Percentiles rank a stretch among this genome's conserved stretches.
Evolutionary conservation across 2,329 filamentous ascomycete genomes (phyloP).

Genomic region (Cercospora brassicicola): DNA sequence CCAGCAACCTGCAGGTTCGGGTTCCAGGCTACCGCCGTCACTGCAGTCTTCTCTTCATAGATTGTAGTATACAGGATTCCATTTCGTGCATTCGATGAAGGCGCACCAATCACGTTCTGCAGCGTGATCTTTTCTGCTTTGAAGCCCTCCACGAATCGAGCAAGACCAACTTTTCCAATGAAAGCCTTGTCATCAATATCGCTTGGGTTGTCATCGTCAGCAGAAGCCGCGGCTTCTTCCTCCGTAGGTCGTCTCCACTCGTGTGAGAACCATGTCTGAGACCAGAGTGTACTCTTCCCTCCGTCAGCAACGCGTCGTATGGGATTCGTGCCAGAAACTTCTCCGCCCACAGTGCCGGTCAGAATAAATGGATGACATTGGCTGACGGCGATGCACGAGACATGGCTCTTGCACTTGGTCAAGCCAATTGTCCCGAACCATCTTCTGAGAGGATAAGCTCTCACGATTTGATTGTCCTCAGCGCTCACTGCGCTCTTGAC

Average conservation of each 20-base stretch:
- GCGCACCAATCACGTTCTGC: slow-evolving; percentile 19
- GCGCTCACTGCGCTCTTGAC: slow-evolving; percentile 55
- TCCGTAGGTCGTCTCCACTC: slow-evolving; percentile 50
- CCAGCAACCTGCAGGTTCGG: slow-evolving; percentile 51
- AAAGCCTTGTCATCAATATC: not conserved
- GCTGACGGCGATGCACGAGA: slow-evolving; percentile 50
- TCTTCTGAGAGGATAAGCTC: slow-evolving; percentile 52
- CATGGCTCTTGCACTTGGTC: slow-evolving; percentile 40
- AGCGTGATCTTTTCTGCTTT: slow-evolving; percentile 34
- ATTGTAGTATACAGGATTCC: slow-evolving; percentile 41
- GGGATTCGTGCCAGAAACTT: slow-evolving; percentile 54
- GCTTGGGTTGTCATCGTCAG: not conserved
- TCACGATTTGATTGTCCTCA: slow-evolving; percentile 56
- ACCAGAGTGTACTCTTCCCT: slow-evolving; percentile 51
- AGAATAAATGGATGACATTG: slow-evolving; percentile 57
- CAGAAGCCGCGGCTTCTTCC: slow-evolving; percentile 19
- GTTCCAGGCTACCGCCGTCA: slow-evolving; percentile 53
- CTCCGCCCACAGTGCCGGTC: slow-evolving; percentile 54
- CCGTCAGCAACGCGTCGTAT: slow-evolving; percentile 52
- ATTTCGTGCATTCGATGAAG: slow-evolving; percentile 26
- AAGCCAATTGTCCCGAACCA: slow-evolving; percentile 51
- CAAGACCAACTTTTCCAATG: slow-evolving; percentile 27
- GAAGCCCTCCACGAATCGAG: slow-evolving; percentile 47
- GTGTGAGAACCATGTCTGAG: slow-evolving; percentile 59
- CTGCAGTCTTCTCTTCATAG: slow-evolving; percentile 47